Base-by-base conservation (phyloP, 495 filamentous ascomycete species). In the Talaromyces nanjingensis region DNA sequence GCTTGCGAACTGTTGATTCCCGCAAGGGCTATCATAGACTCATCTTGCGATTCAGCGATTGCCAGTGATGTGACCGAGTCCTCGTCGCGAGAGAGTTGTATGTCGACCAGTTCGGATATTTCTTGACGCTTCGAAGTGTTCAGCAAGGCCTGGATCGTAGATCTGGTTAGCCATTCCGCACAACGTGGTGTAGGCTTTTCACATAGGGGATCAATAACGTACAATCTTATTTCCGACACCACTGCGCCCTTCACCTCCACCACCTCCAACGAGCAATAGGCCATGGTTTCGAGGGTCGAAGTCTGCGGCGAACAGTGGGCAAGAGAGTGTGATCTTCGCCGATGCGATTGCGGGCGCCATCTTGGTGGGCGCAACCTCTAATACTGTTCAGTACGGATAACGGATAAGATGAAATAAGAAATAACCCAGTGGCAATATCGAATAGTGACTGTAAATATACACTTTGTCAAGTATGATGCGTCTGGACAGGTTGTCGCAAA, bases 191-290 rank as follows among this genome's bases (percentile, higher is more conserved):
- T 63, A 33, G 45, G 16, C 53, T n/a, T 56, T 18, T 29, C 25
- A 59, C 12, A 54, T 63, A 61, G 53, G 25, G 65, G 58, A 64
- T 60, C 33, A 78, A 84, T 31, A 9, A 59, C 56, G 2, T 72
- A 89, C 91, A 72, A 98, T 92, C 76, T 93, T 93, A 75, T 97
- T 98, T 31, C 86, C 85, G 37, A 97, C 91, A 55, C 93, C 94
- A 70, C 83, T 94, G 63, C 87, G 86, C 45, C 89, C 86, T 70
- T 92, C 87, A 20, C 93, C 93, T 65, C 93, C 93, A 57, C 94
- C 94, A 29, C 94, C 93, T 39, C 87, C 93, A n/a, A 97, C 91
- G 8, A 96, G 76, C 31, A 97, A 79, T 56, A 84, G 84, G 65
- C 83, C 81, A 63, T 85, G 83, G 77, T 94, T 85, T 68, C 88